Base-by-base conservation (phyloP, 805 yeast species). In the Teunomyces aglyptinius region DNA sequence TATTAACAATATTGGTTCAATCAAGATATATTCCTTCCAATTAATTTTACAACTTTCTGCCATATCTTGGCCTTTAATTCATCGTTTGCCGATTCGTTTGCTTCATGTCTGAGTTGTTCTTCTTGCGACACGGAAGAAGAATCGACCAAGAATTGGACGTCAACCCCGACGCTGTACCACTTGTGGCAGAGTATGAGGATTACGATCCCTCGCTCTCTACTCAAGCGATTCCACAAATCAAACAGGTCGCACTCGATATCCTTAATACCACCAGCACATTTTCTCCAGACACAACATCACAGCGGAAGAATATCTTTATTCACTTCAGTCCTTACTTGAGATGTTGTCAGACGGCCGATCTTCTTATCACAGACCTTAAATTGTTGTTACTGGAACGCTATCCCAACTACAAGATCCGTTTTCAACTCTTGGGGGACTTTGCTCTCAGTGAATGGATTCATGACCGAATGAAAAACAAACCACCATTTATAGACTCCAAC, bases 391-490 rank as follows among this genome's bases (percentile, higher is more conserved):
- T 49, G 29, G 52, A 48, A 6, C 46, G 46, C 45, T 62, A 47
- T 44, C 72, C 70, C 12, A 51, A 61, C 39, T 62, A 59, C 44
- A 67, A 65, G 51, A 46, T 68, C 22, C 49, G 69, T 46, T 70
- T 65, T 55, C 76, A 67, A 49, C 58, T 72, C 24, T 54, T 71
- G 43, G 71, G 76, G 8, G 77, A 72, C 51, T 72, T 72, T 63
- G 77, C 76, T 10, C 54, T 72, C 13, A 63, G 71, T 38, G 77
- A 72, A 50, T 72, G 77, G 77, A 60, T 72, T 51, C 77, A 72
- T 48, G 76, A 72, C 41, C 62, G 64, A 31, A 71, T 71, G 76
- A 58, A 53, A 44, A 61, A 68, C 42, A 65, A 70, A 50, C 75
- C 76, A 8, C 76, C 76, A 4, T 70, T 68, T 49, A 48, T 54